phyloP scores from a whole-genome alignment of 1,284 basidiomycete species.

The Moesziomyces parantarcticus region DNA sequence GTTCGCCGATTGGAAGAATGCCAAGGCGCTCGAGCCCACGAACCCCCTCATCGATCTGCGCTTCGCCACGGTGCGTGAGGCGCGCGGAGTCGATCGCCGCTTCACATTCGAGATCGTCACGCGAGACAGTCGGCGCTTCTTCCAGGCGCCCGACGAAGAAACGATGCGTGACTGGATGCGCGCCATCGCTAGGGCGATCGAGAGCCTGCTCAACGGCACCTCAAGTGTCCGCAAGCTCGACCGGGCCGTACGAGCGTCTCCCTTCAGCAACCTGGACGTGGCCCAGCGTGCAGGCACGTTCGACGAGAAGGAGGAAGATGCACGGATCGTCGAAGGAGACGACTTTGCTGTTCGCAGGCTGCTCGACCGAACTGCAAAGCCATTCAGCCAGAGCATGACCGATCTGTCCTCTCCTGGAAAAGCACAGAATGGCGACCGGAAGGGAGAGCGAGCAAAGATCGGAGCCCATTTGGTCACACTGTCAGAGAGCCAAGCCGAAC shows the following conservation, averaged over 20 bases:
- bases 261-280: constrained; percentile 21
- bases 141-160: constrained; percentile 70
- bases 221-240: constrained; percentile 61
- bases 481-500: constrained; percentile 37
- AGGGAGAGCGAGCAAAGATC: constrained; percentile 4
- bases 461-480: constrained; percentile 34
- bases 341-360: constrained; percentile 41
- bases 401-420: constrained; percentile 40
- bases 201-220: constrained; percentile 71
- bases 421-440: constrained; percentile 17
- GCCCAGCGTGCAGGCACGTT: constrained; percentile 13
- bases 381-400: constrained; percentile 58
- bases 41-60: constrained; percentile 62
- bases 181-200: constrained; percentile 71
- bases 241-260: constrained; percentile 38
- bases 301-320: constrained; percentile 23
- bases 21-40: constrained; percentile 50
- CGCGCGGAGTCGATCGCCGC: constrained; percentile 58
- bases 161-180: constrained; percentile 72
- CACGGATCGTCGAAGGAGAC: constrained; percentile 19
- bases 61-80: constrained; percentile 63
- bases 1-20: constrained; percentile 58
- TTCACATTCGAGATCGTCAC: constrained; percentile 72
- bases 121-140: constrained; percentile 70
- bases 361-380: constrained; percentile 14